Evolutionary conservation across 2,329 filamentous ascomycete genomes (phyloP).

Genomic region (Ophiognomonia clavigignenti-juglandacearum): DNA sequence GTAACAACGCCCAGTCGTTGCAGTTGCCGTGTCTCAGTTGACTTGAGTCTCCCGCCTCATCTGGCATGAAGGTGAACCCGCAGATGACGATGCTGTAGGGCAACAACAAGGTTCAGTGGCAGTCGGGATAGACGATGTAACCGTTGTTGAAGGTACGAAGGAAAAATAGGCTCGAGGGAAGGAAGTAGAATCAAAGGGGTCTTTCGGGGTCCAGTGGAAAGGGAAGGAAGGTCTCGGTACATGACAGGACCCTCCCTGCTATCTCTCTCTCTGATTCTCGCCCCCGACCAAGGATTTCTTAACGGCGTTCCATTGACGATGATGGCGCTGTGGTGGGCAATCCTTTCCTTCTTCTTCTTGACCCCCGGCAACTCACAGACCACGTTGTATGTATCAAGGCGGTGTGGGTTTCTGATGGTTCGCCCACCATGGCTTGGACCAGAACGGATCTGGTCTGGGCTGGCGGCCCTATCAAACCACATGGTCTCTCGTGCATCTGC

Average conservation of each 20-base stretch:
- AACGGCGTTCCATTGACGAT: not conserved
- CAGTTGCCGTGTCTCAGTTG: constrained; percentile 3
- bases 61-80: not conserved
- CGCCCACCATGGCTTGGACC: not conserved
- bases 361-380: too few species aligned
- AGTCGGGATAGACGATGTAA: not conserved
- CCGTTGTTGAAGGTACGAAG: too few species aligned
- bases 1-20: not conserved
- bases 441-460: not conserved
- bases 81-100: too few species aligned
- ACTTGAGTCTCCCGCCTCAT: not conserved
- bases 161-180: too few species aligned
- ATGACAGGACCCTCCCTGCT: not conserved
- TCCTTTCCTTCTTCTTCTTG: too few species aligned
- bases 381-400: too few species aligned
- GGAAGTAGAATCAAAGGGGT: not conserved
- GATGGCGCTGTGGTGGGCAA: too few species aligned
- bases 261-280: too few species aligned
- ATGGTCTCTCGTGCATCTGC: not conserved
- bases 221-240: not conserved
- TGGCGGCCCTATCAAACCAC: not conserved
- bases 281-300: not conserved
- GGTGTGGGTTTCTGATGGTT: constrained; percentile 4
- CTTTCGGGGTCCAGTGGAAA: not conserved
- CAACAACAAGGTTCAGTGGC: too few species aligned